Base-by-base conservation (phyloP, 1,139 yeast genomes). In the Blastobotrys capitulatus region DNA sequence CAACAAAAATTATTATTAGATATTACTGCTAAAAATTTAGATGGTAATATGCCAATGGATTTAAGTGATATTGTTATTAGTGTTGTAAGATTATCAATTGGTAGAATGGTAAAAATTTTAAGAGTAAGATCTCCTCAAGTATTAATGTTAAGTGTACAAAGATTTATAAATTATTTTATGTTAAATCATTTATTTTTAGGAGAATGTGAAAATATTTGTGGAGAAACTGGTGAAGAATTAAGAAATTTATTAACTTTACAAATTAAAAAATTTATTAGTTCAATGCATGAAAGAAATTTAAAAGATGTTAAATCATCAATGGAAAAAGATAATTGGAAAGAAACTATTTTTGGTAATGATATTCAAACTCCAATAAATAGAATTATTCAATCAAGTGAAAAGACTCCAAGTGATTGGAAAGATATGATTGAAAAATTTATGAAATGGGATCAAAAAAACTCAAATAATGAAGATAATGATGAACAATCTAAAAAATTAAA, bases 171-270 rank as follows among this genome's bases (percentile, higher is more conserved):
- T 51, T 76, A 88, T 46, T 87, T 83, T 65, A 74, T 85, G 2
- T 71, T 86, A 19, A 79, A 83, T 46, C 78, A 83, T 1, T 74
- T 83, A 22, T 90, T 89, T 61, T 71, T 89, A 36, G 79, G 80
- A 46, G 96, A 88, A 62, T 87, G 96, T 65, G 98, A 92, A 64
- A 74, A 82, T 13, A 79, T 90, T 7, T 82, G 88, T 42, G 97
- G 96, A 0, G 82, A 82, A 27, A 77, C 80, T 40, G 76, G 79
- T 15, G 75, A 80, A 1, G 79, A 79, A 15, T 70, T 90, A 42
- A 79, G 83, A 50, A 87, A 82, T 50, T 78, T 83, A 65, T 68
- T 87, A 19, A 78, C 77, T n/a, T 75, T 77, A 44, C 96, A 87
- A 57, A 74, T 85, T 9, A 78, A 75, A 51, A 76, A 77, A 53